Evolutionary conservation across 257 asterid genomes (phyloP).

Genomic region (Solanum neorickii): DNA sequence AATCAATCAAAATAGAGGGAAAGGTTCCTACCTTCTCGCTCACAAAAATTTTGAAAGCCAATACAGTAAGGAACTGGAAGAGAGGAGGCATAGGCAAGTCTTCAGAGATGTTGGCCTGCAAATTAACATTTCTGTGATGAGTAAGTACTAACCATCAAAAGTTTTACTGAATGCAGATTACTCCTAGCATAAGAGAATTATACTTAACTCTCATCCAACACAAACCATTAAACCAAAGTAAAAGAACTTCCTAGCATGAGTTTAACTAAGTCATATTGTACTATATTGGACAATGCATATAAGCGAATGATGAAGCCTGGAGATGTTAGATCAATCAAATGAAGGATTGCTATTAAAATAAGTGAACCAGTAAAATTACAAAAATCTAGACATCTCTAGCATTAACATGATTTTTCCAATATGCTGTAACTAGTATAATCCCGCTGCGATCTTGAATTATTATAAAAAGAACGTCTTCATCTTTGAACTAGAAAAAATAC

Average conservation of each 20-base stretch:
- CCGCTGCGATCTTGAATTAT: background rate
- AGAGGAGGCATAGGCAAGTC: conserved; percentile 92
- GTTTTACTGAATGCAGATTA: background rate
- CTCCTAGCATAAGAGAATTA: background rate
- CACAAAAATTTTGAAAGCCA: conserved; percentile 74
- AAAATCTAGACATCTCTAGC: background rate
- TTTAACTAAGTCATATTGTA: background rate
- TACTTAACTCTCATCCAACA: background rate
- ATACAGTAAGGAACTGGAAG: conserved; percentile 81
- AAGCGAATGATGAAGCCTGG: background rate
- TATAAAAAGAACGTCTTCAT: background rate
- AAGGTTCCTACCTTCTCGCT: conserved; percentile 47
- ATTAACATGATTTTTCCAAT: background rate
- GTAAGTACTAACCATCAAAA: background rate
- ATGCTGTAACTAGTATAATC: background rate
- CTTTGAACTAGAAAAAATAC: background rate
- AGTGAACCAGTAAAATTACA: background rate
- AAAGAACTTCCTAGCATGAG: background rate
- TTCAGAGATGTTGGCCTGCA: conserved; percentile 56
- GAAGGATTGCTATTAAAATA: background rate
- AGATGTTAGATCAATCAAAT: background rate
- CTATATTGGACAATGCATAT: background rate
- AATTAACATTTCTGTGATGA: conserved; percentile 3
- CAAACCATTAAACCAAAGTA: background rate
- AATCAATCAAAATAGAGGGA: background rate